Evolutionary conservation across 164 flowering plant species (phyloP).

Genomic region (Nymphaea colorata): DNA sequence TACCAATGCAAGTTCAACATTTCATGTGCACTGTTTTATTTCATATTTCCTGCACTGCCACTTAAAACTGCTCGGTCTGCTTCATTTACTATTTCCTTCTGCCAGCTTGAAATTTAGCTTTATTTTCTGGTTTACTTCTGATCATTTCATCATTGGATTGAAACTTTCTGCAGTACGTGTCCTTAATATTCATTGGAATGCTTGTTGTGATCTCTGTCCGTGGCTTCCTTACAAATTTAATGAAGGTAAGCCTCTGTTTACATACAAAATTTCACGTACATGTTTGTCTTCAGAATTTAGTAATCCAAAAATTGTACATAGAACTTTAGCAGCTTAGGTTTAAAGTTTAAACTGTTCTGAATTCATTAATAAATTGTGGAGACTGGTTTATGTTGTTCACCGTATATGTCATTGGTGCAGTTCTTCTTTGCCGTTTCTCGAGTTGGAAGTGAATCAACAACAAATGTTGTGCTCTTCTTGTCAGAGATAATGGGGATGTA

Average conservation of each 20-base stretch:
- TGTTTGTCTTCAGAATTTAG: neutral
- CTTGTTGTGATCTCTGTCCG: conserved; percentile 86
- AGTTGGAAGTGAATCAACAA: conserved; percentile 95
- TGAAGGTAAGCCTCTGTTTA: conserved; percentile 53
- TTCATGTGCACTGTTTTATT: too few species aligned
- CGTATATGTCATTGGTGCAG: conserved; percentile 25
- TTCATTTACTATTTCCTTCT: neutral
- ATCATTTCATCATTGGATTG: neutral
- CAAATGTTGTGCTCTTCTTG: conserved; percentile 90
- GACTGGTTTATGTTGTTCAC: neutral
- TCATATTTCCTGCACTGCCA: neutral
- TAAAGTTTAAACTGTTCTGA: too few species aligned
- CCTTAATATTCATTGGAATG: conserved; percentile 89
- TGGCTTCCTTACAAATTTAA: conserved; percentile 80
- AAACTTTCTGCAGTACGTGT: conserved; percentile 58
- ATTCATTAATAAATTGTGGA: too few species aligned
- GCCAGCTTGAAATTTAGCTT: neutral
- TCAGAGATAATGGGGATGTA: conserved; percentile 99
- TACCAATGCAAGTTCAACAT: too few species aligned
- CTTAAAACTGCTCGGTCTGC: neutral
- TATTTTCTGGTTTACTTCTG: neutral
- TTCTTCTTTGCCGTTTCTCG: conserved; percentile 97
- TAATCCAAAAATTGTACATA: too few species aligned
- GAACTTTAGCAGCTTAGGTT: too few species aligned
- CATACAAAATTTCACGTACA: neutral